A percentile compares a stretch with the other conserved stretches of the same genome.
phyloP scores from a whole-genome alignment of 257 asterid genomes.

The Leptodermis oblonga region DNA sequence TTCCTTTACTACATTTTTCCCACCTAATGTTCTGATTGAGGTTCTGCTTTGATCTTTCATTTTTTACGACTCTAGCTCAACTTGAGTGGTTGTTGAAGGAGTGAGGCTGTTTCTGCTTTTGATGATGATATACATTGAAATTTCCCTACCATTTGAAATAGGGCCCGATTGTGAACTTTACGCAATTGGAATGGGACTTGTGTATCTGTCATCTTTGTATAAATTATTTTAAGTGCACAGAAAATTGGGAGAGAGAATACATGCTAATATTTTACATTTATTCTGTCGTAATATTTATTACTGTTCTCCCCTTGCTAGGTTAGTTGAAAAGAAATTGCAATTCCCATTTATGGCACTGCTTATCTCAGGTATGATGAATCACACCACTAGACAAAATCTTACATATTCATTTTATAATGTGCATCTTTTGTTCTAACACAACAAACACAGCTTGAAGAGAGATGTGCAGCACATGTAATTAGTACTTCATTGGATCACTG shows the following conservation, averaged over 20 bases:
- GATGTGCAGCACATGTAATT: background rate
- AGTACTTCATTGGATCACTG: background rate
- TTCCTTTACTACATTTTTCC: background rate
- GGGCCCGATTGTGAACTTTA: background rate
- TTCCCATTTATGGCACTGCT: constrained; percentile 93
- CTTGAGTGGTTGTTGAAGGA: constrained; percentile 1
- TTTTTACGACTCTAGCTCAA: background rate
- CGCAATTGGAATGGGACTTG: background rate
- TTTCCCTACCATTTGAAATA: background rate
- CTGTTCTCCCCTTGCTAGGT: constrained; percentile 41
- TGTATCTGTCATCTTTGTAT: background rate
- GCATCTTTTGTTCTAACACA: background rate
- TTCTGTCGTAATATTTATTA: background rate
- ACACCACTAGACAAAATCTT: background rate
- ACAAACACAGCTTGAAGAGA: background rate
- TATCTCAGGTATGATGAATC: constrained; percentile 70
- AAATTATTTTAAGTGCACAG: background rate
- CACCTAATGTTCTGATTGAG: background rate
- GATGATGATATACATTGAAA: background rate
- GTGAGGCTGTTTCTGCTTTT: constrained; percentile 3
- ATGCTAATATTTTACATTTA: background rate
- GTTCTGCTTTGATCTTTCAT: background rate
- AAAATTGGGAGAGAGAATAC: background rate
- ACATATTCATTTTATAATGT: background rate
- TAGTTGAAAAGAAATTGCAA: constrained; percentile 65